These are phyloP conservation scores for Podila minutissima DNA, from an alignment of 192 early-diverging fungal species.

Conservation along the genomic window DNA sequence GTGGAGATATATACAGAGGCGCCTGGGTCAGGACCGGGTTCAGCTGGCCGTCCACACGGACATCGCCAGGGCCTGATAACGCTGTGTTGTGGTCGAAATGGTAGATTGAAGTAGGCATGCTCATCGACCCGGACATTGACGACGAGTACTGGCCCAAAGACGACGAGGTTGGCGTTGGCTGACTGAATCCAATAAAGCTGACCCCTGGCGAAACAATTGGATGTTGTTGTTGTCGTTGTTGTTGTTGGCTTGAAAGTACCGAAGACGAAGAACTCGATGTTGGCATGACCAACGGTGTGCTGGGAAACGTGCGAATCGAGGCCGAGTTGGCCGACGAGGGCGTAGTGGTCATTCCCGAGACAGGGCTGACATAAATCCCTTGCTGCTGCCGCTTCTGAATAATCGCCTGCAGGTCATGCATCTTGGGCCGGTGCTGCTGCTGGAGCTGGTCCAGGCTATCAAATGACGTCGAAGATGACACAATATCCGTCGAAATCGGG, in stretches of 20 bases:
- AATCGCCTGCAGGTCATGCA: constrained; percentile 25
- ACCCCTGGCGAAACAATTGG: background rate
- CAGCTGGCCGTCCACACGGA: background rate
- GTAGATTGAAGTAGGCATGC: too few relatives aligned
- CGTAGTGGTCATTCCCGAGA: background rate
- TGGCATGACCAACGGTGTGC: background rate
- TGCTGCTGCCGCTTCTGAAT: constrained; percentile 35
- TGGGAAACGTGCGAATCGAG: background rate
- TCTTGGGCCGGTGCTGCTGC: constrained; percentile 8
- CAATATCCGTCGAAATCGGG: background rate
- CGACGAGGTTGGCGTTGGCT: too few relatives aligned
- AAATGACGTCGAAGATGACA: background rate
- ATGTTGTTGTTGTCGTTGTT: background rate
- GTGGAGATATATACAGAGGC: background rate
- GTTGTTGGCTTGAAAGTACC: constrained; percentile 1
- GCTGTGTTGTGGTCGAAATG: too few relatives aligned
- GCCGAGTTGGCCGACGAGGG: background rate
- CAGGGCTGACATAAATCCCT: constrained; percentile 23
- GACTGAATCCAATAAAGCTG: background rate
- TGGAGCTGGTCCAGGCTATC: background rate
- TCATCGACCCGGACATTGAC: too few relatives aligned
- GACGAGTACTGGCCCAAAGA: too few relatives aligned
- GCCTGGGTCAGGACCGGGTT: background rate
- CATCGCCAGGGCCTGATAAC: background rate
- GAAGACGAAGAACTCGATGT: background rate